Evolutionary conservation across 2,329 filamentous ascomycete species (phyloP), one percentile per base, ranked within the genome.

Genomic region (Didymosphaeria variabile): DNA sequence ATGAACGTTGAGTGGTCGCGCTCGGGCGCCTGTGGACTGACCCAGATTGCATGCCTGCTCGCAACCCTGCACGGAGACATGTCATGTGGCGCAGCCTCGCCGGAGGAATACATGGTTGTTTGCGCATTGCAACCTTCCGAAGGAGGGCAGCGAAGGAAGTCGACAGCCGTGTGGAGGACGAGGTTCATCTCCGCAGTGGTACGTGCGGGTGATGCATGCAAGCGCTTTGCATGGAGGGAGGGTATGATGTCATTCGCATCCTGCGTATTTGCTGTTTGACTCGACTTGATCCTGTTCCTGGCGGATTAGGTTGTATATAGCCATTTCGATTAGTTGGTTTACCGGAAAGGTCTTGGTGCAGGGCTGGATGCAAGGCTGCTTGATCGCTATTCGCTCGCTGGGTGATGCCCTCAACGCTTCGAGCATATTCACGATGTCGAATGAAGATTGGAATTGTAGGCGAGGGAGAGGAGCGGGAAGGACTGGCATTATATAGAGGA

Each of bases 71-170:
- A 31, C 15, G 9, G 23, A 44, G 51, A 19, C 12, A 21, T 1
- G 23, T 19, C 5, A 29, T 51, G 38, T 54, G 51, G 19, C 40
- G 19, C n/a, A 21, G 40, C 19, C 5, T 44, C 40, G 50, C 32
- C 36, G 38, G 23, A 45, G 23, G 38, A 8, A 21, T 36, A 49
- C 13, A 44, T 36, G 10, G 51, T 31, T 19, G 51, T n/a, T 32
- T 44, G 51, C 51, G 19, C 34, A 51, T 38, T 51, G 49, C 32
- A 19, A 51, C 31, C 31, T 44, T 54, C 51, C 36, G 51, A 31
- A 44, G 26, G n/a, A 19, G 21, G 49, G 21, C 26, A 29, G 26
- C 26, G 26, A 29, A 17, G 32, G 19, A n/a, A 19, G 17, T 21
- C 15, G 34, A 8, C 34, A 36, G 34, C 15, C 34, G 49, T 54